Conservation (phyloP, 768 basidiomycete species). For the Tubosaeta sp. region DNA sequence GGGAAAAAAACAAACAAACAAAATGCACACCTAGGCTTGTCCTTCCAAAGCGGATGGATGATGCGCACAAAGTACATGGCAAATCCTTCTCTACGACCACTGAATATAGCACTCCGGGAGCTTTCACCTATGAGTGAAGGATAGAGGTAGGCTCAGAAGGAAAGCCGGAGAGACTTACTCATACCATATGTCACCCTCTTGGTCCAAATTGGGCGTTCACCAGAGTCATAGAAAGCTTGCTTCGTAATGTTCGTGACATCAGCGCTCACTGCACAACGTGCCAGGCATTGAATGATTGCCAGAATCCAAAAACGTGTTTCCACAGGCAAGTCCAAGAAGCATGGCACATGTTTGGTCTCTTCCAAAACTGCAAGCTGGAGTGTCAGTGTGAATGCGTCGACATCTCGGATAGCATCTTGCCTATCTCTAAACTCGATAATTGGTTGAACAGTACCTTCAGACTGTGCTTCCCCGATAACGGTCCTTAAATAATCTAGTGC, state of each 20-base stretch:
- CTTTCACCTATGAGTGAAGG: slow-evolving; percentile 46
- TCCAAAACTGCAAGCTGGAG: slow-evolving; percentile 61
- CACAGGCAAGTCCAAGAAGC: slow-evolving; percentile 83
- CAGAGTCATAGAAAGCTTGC: slow-evolving; percentile 83
- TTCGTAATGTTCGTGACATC: slow-evolving; percentile 72
- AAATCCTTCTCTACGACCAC: slow-evolving; percentile 85
- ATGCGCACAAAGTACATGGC: slow-evolving; percentile 83
- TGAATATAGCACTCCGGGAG: slow-evolving; percentile 74
- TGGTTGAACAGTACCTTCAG: slow-evolving; percentile 71
- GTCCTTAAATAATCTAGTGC: slow-evolving; percentile 82
- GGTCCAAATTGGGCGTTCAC: slow-evolving; percentile 78
- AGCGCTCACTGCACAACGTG: slow-evolving; percentile 49
- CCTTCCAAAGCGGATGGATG: slow-evolving; percentile 83
- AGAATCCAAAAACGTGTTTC: slow-evolving; percentile 73
- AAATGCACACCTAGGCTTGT: slow-evolving; percentile 53
- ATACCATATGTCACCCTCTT: slow-evolving; percentile 73
- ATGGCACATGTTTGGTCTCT: slow-evolving; percentile 91
- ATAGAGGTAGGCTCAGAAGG: not conserved
- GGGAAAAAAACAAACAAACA: not conserved
- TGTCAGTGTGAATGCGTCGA: slow-evolving; percentile 1
- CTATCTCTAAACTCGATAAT: slow-evolving; percentile 80
- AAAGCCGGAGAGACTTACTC: slow-evolving; percentile 37
- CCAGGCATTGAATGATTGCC: slow-evolving; percentile 44
- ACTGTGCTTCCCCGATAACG: slow-evolving; percentile 77
- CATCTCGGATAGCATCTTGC: slow-evolving; percentile 34